Base-by-base conservation (phyloP, 177 flowering plant species). In the Vitis hybrid region DNA sequence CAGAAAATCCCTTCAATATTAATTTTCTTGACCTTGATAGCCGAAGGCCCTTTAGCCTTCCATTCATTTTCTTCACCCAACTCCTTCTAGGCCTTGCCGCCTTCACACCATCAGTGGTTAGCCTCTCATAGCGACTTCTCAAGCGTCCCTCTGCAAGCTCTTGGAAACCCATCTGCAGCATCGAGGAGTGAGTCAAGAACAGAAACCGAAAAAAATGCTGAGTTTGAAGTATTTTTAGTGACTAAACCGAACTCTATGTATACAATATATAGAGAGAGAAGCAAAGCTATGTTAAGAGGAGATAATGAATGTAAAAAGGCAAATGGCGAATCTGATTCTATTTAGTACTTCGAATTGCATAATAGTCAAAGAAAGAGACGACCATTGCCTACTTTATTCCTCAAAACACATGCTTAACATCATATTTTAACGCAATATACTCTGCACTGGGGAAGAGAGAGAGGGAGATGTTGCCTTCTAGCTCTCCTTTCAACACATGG, bases 371-470 rank as follows among this genome's bases (percentile, higher is more conserved):
- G 75, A 64, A 74, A 68, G 45, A 67, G 73, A 55, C 72, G 55
- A 67, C 65, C 62, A 31, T 58, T 57, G 78, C 70, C 73, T 67
- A 50, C 65, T 10, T 59, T 57, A 83, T 83, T 80, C 82, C 77
- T 68, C 68, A 29, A 26, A 48, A 72, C 83, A 83, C 86, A 80
- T 83, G 86, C 80, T 78, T 69, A 57, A 12, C 70, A 72, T 69
- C 66, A 77, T 73, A 20, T 15, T 69, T 51, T 70, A 55, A 61
- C 49, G 22, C 10, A 39, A 51, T 52, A 18, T 61, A 12, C 70
- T 55, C 29, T 58, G 62, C 60, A 62, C 39, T 62, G 50, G 16
- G 51, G 51, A 12, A 18, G 71, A 50, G 52, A 57, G 71, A 60
- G 57, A 60, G 57, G 22, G 39, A 60, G 49, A 69, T 67, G 45